Evolutionary conservation across 164 flowering plant species (phyloP).

Genomic region (Macadamia tetraphylla): DNA sequence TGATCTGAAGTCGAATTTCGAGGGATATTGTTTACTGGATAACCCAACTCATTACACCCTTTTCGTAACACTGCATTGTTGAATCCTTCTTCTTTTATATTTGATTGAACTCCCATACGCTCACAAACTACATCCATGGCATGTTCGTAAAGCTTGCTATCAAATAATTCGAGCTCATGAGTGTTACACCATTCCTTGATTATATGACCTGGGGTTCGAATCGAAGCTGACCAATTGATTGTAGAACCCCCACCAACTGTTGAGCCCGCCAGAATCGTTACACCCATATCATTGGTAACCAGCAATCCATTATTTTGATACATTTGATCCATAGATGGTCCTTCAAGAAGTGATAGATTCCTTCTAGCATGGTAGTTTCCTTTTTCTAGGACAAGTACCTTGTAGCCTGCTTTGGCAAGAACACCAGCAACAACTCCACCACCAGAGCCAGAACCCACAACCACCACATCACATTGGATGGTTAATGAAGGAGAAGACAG

Average conservation of each 20-base stretch:
- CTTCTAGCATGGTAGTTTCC: conserved; percentile 59
- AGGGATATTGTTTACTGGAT: conserved; percentile 48
- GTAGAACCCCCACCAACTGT: conserved; percentile 89
- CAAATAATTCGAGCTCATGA: conserved; percentile 48
- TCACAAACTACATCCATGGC: conserved; percentile 61
- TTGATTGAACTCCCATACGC: conserved; percentile 70
- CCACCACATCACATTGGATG: conserved; percentile 67
- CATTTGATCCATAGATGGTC: conserved; percentile 59
- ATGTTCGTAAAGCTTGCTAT: conserved; percentile 44
- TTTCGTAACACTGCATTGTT: conserved; percentile 51
- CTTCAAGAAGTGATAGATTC: conserved; percentile 76
- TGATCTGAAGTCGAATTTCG: conserved; percentile 61
- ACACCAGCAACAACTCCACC: conserved; percentile 78
- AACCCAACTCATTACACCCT: conserved; percentile 71
- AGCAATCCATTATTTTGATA: conserved; percentile 48
- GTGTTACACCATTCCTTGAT: conserved; percentile 47
- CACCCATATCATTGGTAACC: conserved; percentile 41
- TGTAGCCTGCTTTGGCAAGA: conserved; percentile 72
- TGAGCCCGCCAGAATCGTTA: conserved; percentile 62
- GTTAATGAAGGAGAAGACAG: conserved; percentile 17
- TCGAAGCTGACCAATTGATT: conserved; percentile 80
- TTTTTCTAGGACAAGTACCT: conserved; percentile 78
- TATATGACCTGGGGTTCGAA: conserved; percentile 60
- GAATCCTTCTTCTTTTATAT: conserved; percentile 43
- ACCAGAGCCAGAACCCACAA: conserved; percentile 83